Conservation (phyloP, 2,329 filamentous ascomycete genomes). For the Dactylellina haptotyla region DNA sequence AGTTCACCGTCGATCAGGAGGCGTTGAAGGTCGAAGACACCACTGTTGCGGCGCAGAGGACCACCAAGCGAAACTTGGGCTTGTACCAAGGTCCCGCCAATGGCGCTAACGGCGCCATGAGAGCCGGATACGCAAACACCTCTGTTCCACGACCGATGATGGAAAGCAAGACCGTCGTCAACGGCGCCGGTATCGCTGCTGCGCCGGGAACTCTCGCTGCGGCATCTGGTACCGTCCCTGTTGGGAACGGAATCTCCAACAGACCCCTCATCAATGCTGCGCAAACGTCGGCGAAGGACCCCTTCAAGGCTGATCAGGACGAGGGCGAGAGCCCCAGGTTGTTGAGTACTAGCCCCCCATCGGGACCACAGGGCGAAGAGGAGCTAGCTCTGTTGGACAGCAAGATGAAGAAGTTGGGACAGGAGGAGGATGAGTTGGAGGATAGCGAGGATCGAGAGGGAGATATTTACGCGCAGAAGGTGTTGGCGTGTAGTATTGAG, state of each 20-base stretch:
- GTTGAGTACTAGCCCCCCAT: slow-evolving; percentile 75
- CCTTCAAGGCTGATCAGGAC: slow-evolving; percentile 79
- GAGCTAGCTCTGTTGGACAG: slow-evolving; percentile 68
- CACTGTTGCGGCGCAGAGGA: slow-evolving; percentile 71
- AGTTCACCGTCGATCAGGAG: slow-evolving; percentile 99
- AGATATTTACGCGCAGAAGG: slow-evolving; percentile 95
- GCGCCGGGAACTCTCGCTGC: slow-evolving; percentile 70
- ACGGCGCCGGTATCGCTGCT: slow-evolving; percentile 69
- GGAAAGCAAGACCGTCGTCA: slow-evolving; percentile 48
- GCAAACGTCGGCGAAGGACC: slow-evolving; percentile 67
- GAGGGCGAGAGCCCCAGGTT: slow-evolving; percentile 83
- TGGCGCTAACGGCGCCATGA: slow-evolving; percentile 68
- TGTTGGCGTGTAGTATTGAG: slow-evolving; percentile 94
- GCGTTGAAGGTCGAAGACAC: slow-evolving; percentile 87
- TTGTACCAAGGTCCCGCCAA: slow-evolving; percentile 64
- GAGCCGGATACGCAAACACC: slow-evolving; percentile 66
- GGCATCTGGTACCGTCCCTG: slow-evolving; percentile 43
- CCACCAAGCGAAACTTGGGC: slow-evolving; percentile 74
- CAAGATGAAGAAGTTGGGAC: slow-evolving; percentile 64
- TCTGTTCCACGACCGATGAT: slow-evolving; percentile 33
- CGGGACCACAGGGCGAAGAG: slow-evolving; percentile 71
- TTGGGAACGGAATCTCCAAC: slow-evolving; percentile 46
- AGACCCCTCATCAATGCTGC: slow-evolving; percentile 59
- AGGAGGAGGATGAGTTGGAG: slow-evolving; percentile 78
- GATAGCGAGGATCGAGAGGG: slow-evolving; percentile 80